phyloP scores from a whole-genome alignment of 805 yeast genomes.

The Wickerhamomyces rabaulensis region DNA sequence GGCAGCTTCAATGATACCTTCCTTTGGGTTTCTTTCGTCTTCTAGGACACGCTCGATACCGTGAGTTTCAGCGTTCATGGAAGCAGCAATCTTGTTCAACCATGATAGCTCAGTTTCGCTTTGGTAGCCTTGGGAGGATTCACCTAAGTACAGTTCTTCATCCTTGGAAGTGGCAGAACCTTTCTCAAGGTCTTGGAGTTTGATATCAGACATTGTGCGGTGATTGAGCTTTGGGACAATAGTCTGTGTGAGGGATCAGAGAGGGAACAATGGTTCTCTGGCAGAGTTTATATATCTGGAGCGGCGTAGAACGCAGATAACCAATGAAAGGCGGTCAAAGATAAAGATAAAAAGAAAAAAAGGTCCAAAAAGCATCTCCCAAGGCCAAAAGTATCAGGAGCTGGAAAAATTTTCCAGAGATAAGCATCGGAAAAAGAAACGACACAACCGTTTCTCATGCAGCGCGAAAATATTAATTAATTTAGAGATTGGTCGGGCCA shows the following conservation, averaged over 20 bases:
- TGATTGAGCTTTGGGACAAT: background rate
- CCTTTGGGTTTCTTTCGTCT: slow-evolving; percentile 65
- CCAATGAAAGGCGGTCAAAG: background rate
- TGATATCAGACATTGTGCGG: slow-evolving; percentile 10
- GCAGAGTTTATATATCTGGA: background rate
- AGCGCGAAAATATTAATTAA: background rate
- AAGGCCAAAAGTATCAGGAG: background rate
- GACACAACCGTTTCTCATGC: background rate
- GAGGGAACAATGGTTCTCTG: background rate
- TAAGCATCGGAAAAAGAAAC: background rate
- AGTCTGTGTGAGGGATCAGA: background rate
- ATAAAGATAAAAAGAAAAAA: background rate
- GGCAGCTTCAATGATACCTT: slow-evolving; percentile 57
- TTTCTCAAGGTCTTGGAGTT: slow-evolving; percentile 20
- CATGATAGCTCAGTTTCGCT: slow-evolving; percentile 10
- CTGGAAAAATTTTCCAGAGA: background rate
- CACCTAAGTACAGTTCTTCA: slow-evolving; percentile 18
- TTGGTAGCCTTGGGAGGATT: slow-evolving; percentile 16
- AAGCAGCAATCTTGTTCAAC: slow-evolving; percentile 21
- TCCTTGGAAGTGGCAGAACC: slow-evolving; percentile 7
- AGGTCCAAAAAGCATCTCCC: background rate
- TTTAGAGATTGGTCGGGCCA: background rate
- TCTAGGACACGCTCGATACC: slow-evolving; percentile 82
- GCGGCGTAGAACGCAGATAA: background rate
- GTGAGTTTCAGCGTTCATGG: slow-evolving; percentile 47